Conservation (phyloP, 2,329 filamentous ascomycete species). For the Aspergillus jensenii region DNA sequence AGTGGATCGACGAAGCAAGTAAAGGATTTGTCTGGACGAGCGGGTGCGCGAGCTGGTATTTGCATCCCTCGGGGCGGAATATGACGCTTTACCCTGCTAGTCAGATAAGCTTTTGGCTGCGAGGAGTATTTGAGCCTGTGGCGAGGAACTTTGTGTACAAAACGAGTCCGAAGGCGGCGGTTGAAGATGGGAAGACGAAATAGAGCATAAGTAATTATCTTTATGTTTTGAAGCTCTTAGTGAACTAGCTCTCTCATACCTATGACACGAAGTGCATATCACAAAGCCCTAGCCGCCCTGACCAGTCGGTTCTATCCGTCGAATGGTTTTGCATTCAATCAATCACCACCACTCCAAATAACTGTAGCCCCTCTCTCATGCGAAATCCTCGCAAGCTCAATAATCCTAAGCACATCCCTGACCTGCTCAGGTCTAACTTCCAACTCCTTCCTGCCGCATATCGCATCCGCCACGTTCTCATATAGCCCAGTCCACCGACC, state of each 20-base stretch:
- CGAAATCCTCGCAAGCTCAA: background rate
- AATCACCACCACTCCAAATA: background rate
- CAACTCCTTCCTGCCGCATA: background rate
- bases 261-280: background rate
- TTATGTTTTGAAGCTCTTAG: background rate
- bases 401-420: background rate
- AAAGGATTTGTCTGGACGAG: slow-evolving; percentile 50
- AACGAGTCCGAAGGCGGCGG: background rate
- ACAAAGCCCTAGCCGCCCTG: background rate
- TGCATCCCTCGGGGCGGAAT: slow-evolving; percentile 51
- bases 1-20: slow-evolving; percentile 43
- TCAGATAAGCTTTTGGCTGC: slow-evolving; percentile 51
- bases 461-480: too few species aligned
- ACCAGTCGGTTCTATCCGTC: too few species aligned
- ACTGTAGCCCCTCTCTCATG: background rate
- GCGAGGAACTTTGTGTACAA: slow-evolving; percentile 34
- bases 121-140: slow-evolving; percentile 47
- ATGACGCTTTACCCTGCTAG: slow-evolving; percentile 55
- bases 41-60: slow-evolving; percentile 54
- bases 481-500: too few species aligned
- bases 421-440: background rate
- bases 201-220: background rate
- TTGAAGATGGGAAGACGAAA: background rate
- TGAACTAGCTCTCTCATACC: background rate
- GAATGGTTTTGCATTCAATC: background rate